phyloP scores from a whole-genome alignment of 495 filamentous ascomycete species.

The Rhypophila decipiens region DNA sequence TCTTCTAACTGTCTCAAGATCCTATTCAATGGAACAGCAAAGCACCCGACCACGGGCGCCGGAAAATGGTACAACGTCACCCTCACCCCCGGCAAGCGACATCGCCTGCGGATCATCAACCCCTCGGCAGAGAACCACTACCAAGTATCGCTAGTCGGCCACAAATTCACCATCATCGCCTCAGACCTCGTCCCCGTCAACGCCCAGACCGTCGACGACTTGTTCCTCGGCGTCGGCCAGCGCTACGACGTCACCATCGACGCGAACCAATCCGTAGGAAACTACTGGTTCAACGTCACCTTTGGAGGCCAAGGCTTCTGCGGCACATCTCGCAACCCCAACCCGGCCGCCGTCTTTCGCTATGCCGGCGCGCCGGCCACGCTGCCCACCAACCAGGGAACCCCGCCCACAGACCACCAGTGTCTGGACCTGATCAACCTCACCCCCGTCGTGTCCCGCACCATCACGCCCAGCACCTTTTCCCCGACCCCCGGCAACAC shows the following conservation, averaged over 20 bases:
- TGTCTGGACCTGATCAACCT: slow-evolving; percentile 28
- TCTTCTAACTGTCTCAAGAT: slow-evolving; percentile 34
- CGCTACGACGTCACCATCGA: slow-evolving; percentile 60
- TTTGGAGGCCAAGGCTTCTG: slow-evolving; percentile 24
- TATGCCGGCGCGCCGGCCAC: slow-evolving; percentile 22
- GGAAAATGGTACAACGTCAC: slow-evolving; percentile 31
- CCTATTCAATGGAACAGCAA: slow-evolving; percentile 41
- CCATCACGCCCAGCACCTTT: slow-evolving; percentile 18
- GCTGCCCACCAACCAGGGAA: slow-evolving; percentile 24
- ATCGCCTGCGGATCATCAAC: slow-evolving; percentile 50
- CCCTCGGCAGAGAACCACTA: slow-evolving; percentile 30
- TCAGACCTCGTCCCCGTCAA: slow-evolving; percentile 43
- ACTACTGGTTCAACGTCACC: slow-evolving; percentile 56
- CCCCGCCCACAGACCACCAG: slow-evolving; percentile 16
- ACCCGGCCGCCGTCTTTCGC: slow-evolving; percentile 33
- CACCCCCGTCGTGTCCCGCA: slow-evolving; percentile 25
- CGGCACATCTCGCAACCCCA: slow-evolving; percentile 21
- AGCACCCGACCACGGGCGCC: slow-evolving; percentile 32
- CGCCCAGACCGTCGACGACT: slow-evolving; percentile 33
- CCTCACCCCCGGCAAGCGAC: slow-evolving; percentile 35
- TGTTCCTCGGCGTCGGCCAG: slow-evolving; percentile 57
- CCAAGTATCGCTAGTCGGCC: slow-evolving; percentile 36
- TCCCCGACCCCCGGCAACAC: slow-evolving; percentile 19
- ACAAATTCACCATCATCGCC: slow-evolving; percentile 43
- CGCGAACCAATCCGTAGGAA: slow-evolving; percentile 41